These are phyloP conservation scores for Sphaerobolus stellatus DNA, from an alignment of 1,284 basidiomycete genomes.

Conservation along the genomic window DNA sequence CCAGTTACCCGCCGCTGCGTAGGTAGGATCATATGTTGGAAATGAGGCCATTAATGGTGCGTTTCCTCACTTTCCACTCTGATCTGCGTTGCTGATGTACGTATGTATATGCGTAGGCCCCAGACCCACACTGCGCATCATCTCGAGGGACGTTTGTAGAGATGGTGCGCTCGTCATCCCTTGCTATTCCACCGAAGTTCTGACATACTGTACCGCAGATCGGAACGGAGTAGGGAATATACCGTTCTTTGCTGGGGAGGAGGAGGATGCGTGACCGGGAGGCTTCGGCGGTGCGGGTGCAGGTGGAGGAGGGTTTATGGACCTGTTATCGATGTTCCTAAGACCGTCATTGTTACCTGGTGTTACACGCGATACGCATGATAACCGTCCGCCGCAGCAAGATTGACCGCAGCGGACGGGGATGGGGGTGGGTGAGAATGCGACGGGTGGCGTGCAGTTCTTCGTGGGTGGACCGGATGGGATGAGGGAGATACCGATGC, in stretches of 20 bases:
- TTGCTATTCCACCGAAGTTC: neutral
- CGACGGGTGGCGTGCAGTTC: no score
- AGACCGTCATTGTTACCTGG: no score
- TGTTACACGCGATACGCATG: no score
- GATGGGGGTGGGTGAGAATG: no score
- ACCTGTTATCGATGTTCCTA: no score
- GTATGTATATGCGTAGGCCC: constrained; percentile 43
- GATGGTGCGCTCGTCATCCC: constrained; percentile 44
- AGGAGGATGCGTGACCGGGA: constrained; percentile 13
- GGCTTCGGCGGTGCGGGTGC: constrained; percentile 43
- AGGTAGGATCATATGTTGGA: constrained; percentile 71
- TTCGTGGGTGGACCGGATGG: no score
- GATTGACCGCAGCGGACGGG: no score
- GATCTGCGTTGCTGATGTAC: constrained; percentile 11
- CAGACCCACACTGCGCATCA: constrained; percentile 71
- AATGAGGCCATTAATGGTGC: constrained; percentile 79
- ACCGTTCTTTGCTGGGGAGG: no score
- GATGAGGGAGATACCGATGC: no score
- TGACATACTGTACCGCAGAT: constrained; percentile 52
- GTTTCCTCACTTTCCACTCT: constrained; percentile 23
- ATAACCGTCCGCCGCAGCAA: no score
- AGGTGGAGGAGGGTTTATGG: constrained; percentile 23
- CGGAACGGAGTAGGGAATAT: constrained; percentile 27
- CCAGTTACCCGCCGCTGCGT: no score
- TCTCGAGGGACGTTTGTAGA: constrained; percentile 75